A percentile compares a stretch with the other conserved stretches of the same genome.
These are phyloP conservation scores for Ulmus americana DNA, from an alignment of 331 rosid genomes.

Conservation along the genomic window DNA sequence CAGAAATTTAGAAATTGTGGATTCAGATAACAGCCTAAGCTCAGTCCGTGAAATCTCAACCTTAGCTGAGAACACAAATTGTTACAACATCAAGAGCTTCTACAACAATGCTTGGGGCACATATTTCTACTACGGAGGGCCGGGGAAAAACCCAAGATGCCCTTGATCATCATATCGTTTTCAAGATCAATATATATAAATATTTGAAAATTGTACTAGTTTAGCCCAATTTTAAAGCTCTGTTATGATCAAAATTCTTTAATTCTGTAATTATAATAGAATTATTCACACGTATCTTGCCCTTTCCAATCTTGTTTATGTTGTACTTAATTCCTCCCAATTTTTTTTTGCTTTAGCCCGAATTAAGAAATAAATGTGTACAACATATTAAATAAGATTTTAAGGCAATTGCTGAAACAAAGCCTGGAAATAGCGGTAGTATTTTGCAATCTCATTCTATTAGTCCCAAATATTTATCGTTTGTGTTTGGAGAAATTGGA, in stretches of 20 bases:
- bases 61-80: slow-evolving; percentile 67
- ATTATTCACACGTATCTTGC: slow-evolving; percentile 20
- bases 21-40: slow-evolving; percentile 68
- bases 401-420: too few relatives aligned
- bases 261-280: slow-evolving; percentile 34
- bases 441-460: too few relatives aligned
- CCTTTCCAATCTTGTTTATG: slow-evolving; percentile 26
- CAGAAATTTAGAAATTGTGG: slow-evolving; percentile 80
- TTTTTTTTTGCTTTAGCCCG: too few relatives aligned
- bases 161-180: slow-evolving; percentile 18
- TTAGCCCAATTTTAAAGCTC: slow-evolving; percentile 5
- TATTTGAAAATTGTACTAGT: not conserved
- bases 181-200: not conserved
- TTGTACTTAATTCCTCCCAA: too few relatives aligned
- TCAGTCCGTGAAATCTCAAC: slow-evolving; percentile 51
- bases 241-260: slow-evolving; percentile 33
- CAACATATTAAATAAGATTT: too few relatives aligned
- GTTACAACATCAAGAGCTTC: slow-evolving; percentile 67
- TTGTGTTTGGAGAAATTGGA: too few relatives aligned
- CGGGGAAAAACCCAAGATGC: slow-evolving; percentile 63
- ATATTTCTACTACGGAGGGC: slow-evolving; percentile 86
- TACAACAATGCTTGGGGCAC: slow-evolving; percentile 74
- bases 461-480: too few relatives aligned
- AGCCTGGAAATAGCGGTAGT: too few relatives aligned
- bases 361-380: too few relatives aligned